Percentiles rank a stretch among this genome's conserved stretches.
Evolutionary conservation across 2,329 filamentous ascomycete species (phyloP).

Genomic region (Penicillium sp.): DNA sequence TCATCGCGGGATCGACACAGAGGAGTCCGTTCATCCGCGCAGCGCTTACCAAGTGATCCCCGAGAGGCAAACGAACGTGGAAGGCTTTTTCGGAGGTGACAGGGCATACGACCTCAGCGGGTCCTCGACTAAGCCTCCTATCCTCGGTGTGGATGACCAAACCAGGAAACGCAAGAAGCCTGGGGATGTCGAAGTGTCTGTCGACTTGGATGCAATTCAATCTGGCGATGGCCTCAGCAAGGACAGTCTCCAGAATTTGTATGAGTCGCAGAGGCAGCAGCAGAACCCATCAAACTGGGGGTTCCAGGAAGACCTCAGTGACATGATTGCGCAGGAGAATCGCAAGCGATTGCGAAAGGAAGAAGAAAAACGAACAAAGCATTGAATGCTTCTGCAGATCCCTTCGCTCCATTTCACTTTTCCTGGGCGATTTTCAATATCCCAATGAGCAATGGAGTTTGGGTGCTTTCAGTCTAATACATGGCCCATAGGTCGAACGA

Average conservation of each 20-base stretch:
- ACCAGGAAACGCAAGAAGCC: conserved; percentile 87
- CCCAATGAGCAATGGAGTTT: conserved; percentile 3
- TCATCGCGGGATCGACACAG: conserved; percentile 79
- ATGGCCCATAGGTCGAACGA: background rate
- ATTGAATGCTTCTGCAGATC: conserved; percentile 21
- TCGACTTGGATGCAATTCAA: conserved; percentile 78
- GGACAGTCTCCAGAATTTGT: conserved; percentile 74
- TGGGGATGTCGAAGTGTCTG: conserved; percentile 87
- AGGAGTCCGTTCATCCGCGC: conserved; percentile 69
- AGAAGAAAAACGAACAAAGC: conserved; percentile 68
- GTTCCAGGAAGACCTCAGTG: conserved; percentile 83
- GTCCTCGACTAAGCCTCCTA: conserved; percentile 57
- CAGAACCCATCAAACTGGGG: conserved; percentile 67
- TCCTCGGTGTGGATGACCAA: conserved; percentile 77
- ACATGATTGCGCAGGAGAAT: conserved; percentile 93
- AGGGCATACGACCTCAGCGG: conserved; percentile 82
- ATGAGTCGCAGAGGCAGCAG: conserved; percentile 66
- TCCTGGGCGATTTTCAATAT: background rate
- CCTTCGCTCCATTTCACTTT: background rate
- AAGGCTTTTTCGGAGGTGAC: conserved; percentile 95
- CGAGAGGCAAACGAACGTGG: conserved; percentile 77
- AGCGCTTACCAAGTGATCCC: conserved; percentile 86
- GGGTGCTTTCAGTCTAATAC: conserved; percentile 1
- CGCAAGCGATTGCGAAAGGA: conserved; percentile 87
- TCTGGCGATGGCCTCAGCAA: conserved; percentile 74